These are phyloP conservation scores for Prasinococcaceae sp. DNA, from an alignment of 139 green algal genomes.

Conservation along the genomic window DNA sequence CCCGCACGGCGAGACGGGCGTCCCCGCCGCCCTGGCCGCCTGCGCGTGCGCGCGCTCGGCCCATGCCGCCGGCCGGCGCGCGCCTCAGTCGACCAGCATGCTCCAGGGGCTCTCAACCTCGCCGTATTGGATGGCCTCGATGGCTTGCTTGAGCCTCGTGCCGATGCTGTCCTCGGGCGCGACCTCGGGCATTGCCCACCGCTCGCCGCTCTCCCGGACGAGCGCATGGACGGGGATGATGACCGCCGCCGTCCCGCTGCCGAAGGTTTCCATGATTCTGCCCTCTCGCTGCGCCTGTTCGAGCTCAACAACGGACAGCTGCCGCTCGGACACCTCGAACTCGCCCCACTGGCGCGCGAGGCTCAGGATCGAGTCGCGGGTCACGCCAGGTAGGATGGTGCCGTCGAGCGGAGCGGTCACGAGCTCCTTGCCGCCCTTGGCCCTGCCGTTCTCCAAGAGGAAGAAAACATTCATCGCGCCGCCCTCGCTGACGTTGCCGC, in stretches of 20 bases:
- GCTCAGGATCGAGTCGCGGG: constrained; percentile 52
- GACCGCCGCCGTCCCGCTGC: constrained; percentile 56
- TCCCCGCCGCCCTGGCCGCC: too few relatives aligned
- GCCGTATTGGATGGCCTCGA: too few relatives aligned
- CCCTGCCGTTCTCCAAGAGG: constrained; percentile 33
- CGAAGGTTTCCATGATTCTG: constrained; percentile 57
- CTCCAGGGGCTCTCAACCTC: too few relatives aligned
- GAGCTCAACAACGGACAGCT: constrained; percentile 30
- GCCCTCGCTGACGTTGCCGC: constrained; percentile 24
- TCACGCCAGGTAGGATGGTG: constrained; percentile 70
- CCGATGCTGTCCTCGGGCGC: constrained; percentile 50
- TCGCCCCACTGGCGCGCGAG: constrained; percentile 39
- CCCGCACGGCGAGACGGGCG: too few relatives aligned
- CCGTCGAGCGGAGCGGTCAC: constrained; percentile 57
- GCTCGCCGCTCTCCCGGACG: constrained; percentile 32
- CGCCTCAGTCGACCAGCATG: too few relatives aligned
- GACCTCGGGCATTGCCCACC: constrained; percentile 43
- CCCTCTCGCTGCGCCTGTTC: constrained; percentile 18
- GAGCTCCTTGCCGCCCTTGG: constrained; percentile 45
- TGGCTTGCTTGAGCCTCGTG: constrained; percentile 49
- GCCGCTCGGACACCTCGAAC: constrained; percentile 40
- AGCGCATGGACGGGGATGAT: constrained; percentile 55
- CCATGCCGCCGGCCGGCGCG: too few relatives aligned
- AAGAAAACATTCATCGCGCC: constrained; percentile 82
- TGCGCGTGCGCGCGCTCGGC: too few relatives aligned